A percentile compares a stretch with the other conserved stretches of the same genome.
phyloP scores from a whole-genome alignment of 805 yeast species.

The Candida gorgasii region DNA sequence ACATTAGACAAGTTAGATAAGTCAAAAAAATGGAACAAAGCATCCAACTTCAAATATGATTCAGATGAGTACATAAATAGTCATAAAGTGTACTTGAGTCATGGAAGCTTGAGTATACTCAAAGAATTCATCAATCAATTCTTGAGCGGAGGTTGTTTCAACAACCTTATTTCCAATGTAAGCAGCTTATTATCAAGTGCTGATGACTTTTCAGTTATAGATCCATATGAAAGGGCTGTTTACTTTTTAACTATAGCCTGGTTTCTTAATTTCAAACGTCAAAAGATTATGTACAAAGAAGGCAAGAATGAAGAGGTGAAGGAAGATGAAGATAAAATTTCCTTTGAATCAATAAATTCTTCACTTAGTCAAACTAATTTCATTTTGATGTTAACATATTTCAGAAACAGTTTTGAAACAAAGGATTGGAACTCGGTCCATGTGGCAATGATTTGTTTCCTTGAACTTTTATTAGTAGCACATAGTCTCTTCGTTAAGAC shows the following conservation, averaged over 20 bases:
- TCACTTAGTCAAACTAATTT: constrained; percentile 64
- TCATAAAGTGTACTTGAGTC: constrained; percentile 28
- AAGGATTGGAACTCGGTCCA: constrained; percentile 63
- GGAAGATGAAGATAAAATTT: constrained; percentile 28
- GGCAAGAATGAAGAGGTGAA: constrained; percentile 8
- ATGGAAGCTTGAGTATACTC: constrained; percentile 31
- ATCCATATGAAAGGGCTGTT: constrained; percentile 38
- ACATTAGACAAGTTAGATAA: constrained; percentile 67
- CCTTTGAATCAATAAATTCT: constrained; percentile 50
- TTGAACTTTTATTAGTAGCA: constrained; percentile 56
- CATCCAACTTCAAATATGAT: constrained; percentile 38
- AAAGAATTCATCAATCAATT: constrained; percentile 50
- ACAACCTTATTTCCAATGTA: constrained; percentile 57
- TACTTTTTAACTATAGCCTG: constrained; percentile 68
- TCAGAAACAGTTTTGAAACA: constrained; percentile 42
- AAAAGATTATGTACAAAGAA: constrained; percentile 13
- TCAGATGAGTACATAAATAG: constrained; percentile 36
- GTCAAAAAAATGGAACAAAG: constrained; percentile 63
- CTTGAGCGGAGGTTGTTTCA: constrained; percentile 75
- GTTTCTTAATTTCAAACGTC: constrained; percentile 70
- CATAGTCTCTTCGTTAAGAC: constrained; percentile 40
- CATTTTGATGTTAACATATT: constrained; percentile 48
- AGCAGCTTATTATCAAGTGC: constrained; percentile 41
- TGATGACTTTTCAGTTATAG: constrained; percentile 31
- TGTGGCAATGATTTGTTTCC: constrained; percentile 67